Percentiles rank a stretch among this genome's conserved stretches.
phyloP scores from a whole-genome alignment of 805 yeast genomes.

The Yamadazyma sp. region DNA sequence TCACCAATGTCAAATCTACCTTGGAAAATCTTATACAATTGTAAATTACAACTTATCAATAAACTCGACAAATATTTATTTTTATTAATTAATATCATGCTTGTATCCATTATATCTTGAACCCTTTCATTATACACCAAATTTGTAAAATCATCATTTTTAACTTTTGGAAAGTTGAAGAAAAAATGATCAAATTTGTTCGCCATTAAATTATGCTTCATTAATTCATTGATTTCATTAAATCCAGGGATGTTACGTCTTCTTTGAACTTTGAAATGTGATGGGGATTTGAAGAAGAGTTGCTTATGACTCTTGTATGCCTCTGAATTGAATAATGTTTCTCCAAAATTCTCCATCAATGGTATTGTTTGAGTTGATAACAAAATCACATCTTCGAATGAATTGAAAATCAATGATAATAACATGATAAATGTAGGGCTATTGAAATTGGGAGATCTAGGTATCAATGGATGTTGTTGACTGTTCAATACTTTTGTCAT shows the following conservation, averaged over 20 bases:
- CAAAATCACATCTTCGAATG: constrained; percentile 29
- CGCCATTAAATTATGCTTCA: constrained; percentile 21
- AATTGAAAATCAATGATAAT: constrained; percentile 27
- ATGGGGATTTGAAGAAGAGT: constrained; percentile 27
- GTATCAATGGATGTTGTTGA: constrained; percentile 14
- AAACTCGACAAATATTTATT: constrained; percentile 24
- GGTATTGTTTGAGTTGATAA: constrained; percentile 27
- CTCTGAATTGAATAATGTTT: constrained; percentile 16
- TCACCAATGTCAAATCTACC: constrained; percentile 16
- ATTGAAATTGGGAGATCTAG: constrained; percentile 8
- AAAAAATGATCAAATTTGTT: constrained; percentile 15
- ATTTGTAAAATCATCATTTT: constrained; percentile 9
- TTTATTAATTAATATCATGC: constrained; percentile 27
- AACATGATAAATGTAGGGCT: constrained; percentile 16
- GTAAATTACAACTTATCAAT: constrained; percentile 23
- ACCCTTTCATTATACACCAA: constrained; percentile 22
- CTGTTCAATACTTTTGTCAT: constrained; percentile 16
- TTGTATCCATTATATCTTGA: constrained; percentile 24
- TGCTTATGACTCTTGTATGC: constrained; percentile 22
- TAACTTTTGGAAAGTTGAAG: constrained; percentile 17
- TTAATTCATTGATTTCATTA: constrained; percentile 24
- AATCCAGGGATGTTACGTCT: constrained; percentile 24
- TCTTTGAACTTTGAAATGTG: constrained; percentile 17
- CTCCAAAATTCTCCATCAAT: constrained; percentile 16
- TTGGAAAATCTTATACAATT: constrained; percentile 18